phyloP scores from a whole-genome alignment of 2,329 filamentous ascomycete genomes.

The Arthrobotrys entomopaga region DNA sequence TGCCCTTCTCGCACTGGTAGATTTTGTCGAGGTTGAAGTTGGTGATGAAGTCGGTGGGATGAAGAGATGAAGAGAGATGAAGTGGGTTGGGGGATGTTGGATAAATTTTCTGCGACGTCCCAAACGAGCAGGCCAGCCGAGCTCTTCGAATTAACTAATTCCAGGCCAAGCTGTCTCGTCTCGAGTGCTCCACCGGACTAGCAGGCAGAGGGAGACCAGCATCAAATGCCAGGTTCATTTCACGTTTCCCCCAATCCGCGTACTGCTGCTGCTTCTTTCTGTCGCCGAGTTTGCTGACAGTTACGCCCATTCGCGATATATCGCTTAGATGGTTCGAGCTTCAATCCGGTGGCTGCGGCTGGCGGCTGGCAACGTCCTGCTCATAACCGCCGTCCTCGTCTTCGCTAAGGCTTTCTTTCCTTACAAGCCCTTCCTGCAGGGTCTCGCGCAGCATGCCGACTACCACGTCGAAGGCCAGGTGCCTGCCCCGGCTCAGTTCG shows the following conservation, averaged over 20 bases:
- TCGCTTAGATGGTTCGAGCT: constrained; percentile 42
- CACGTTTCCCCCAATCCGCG: not conserved
- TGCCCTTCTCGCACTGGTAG: too few species aligned
- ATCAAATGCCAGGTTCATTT: constrained; percentile 5
- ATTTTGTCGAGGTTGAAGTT: too few species aligned
- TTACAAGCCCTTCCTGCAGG: constrained; percentile 92
- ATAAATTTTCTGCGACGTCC: constrained; percentile 6
- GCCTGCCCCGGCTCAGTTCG: constrained; percentile 76
- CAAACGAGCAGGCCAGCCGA: constrained; percentile 37
- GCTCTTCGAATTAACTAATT: constrained; percentile 2
- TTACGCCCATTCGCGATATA: constrained; percentile 5
- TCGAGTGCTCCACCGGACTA: not conserved
- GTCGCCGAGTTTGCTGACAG: too few species aligned
- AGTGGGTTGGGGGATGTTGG: not conserved
- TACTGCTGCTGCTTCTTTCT: too few species aligned
- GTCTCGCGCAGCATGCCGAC: constrained; percentile 75
- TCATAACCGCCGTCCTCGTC: constrained; percentile 76
- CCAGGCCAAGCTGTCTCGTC: not conserved
- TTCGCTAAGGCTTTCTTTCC: constrained; percentile 97
- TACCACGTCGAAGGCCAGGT: constrained; percentile 58
- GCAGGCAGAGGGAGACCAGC: not conserved
- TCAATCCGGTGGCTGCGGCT: constrained; percentile 63
- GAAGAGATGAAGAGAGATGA: too few species aligned
- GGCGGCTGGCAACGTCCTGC: constrained; percentile 76
- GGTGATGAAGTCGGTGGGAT: constrained; percentile 2